A percentile compares a stretch with the other conserved stretches of the same genome.
phyloP scores from a whole-genome alignment of 164 flowering plant genomes.

The Echeveria elegans region DNA sequence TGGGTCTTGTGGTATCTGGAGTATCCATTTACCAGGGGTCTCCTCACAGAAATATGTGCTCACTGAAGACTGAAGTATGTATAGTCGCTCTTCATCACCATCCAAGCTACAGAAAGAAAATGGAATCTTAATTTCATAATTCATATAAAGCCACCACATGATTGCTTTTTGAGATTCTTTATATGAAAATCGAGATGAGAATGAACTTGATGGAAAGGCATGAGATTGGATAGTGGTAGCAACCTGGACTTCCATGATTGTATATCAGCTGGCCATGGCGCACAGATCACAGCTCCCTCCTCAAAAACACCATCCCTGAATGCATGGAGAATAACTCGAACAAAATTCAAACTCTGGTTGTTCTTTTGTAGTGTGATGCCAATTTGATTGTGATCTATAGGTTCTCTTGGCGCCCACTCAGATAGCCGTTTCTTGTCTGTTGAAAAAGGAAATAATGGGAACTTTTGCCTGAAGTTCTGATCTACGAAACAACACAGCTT shows the following conservation, averaged over 20 bases:
- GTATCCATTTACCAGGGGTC: slow-evolving; percentile 52
- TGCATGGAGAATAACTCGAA: slow-evolving; percentile 66
- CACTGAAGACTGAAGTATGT: slow-evolving; percentile 41
- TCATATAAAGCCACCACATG: neutral
- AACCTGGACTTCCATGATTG: slow-evolving; percentile 52
- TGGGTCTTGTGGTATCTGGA: slow-evolving; percentile 48
- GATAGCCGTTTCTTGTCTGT: slow-evolving; percentile 16
- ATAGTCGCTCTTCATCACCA: slow-evolving; percentile 27
- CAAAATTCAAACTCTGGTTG: slow-evolving; percentile 33
- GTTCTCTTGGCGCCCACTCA: slow-evolving; percentile 20
- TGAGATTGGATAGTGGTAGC: neutral
- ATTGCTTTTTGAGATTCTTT: no score
- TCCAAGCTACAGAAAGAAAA: slow-evolving; percentile 21
- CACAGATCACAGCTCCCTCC: slow-evolving; percentile 82
- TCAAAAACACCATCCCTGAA: slow-evolving; percentile 73
- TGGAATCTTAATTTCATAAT: neutral
- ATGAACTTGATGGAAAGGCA: neutral
- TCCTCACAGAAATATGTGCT: slow-evolving; percentile 41
- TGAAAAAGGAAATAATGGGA: slow-evolving; percentile 40
- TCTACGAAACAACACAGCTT: slow-evolving; percentile 28
- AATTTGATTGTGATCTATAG: slow-evolving; percentile 15
- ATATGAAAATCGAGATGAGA: neutral
- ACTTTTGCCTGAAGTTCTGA: slow-evolving; percentile 23
- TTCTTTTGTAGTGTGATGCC: slow-evolving; percentile 8
- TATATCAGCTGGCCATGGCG: slow-evolving; percentile 56